Evolutionary conservation across 768 basidiomycete genomes (phyloP), one percentile per base, ranked within the genome.

Genomic region (Chlorophyllum brunneum): DNA sequence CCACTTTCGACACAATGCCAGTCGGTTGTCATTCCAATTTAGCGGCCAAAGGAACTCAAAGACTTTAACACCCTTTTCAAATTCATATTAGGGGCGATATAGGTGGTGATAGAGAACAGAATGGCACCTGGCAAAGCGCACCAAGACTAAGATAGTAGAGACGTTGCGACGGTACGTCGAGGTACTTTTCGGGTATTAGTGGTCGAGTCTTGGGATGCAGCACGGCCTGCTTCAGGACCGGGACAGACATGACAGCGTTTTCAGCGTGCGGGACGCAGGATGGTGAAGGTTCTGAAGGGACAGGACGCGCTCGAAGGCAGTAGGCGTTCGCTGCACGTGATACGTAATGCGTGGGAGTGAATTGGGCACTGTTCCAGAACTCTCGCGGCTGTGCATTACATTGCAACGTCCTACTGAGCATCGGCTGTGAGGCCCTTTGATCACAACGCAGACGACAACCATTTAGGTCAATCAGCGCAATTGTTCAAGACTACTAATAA

Each of bases 151-250:
- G 73, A 56, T 79, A 78, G 61, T 94, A 91, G 5, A 89, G 77
- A 44, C 93, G 77, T 64, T 92, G 89, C 13, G 89, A 85, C 18
- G 89, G 88, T 4, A 83, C 72, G 61, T 89, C 87, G 26, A 93
- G 58, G 62, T 82, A 83, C 51, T 75, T 78, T 66, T 90, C 86
- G 26, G 91, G 80, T 45, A 95, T 83, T 31, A 88, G 71, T 36
- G 91, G 71, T 45, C 58, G 42, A 38, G 60, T 18, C 11, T 42
- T 48, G 58, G 52, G 39, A 37, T 26, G 37, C 36, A 18, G 13
- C 13, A 18, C 18, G 20, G 23, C 43, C 37, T 30, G 43, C 13
- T 45, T 45, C 6, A 36, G 13, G 18, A 15, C 36, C 29, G 51
- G 39, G 16, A 33, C 18, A 23, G 50, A 40, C 46, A 42, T 40